A percentile compares a stretch with the other conserved stretches of the same genome.
These are phyloP conservation scores for Erodium trifolium DNA, from an alignment of 441 rosid species.

Conservation along the genomic window DNA sequence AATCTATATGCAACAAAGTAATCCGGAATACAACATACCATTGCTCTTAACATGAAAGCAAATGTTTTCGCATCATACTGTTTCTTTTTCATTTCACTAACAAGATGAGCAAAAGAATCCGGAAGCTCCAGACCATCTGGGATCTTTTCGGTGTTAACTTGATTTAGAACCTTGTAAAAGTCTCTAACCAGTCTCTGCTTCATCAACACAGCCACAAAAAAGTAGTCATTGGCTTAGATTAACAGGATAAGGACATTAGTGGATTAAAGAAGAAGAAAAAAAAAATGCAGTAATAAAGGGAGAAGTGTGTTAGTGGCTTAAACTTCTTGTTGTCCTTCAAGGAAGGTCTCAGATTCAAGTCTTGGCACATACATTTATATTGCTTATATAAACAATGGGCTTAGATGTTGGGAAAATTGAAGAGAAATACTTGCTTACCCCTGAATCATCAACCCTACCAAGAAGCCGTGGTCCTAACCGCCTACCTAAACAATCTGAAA, in stretches of 20 bases:
- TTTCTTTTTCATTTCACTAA: conserved; percentile 70
- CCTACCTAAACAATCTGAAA: conserved; percentile 94
- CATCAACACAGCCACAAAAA: conserved; percentile 22
- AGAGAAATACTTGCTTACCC: conserved; percentile 41
- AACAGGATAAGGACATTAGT: conserved; percentile 16
- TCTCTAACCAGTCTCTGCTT: conserved; percentile 81
- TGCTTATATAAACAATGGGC: neutral
- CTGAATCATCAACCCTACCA: conserved; percentile 86
- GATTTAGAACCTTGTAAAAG: conserved; percentile 67
- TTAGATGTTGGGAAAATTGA: neutral
- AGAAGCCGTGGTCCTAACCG: conserved; percentile 93
- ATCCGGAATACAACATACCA: conserved; percentile 43
- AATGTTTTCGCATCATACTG: conserved; percentile 83
- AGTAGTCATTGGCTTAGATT: conserved; percentile 19
- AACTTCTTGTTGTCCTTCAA: neutral
- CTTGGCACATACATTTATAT: neutral
- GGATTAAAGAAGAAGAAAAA: conserved; percentile 1
- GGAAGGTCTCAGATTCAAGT: neutral
- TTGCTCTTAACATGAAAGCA: conserved; percentile 72
- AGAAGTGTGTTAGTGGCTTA: neutral
- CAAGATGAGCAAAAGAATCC: conserved; percentile 71
- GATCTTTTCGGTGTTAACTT: conserved; percentile 68
- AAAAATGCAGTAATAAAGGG: neutral
- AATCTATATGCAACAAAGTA: neutral
- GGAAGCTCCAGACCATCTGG: conserved; percentile 84